Percentiles rank a stretch among this genome's conserved stretches.
Evolutionary conservation across 495 filamentous ascomycete genomes (phyloP).

Genomic region (Aspergillus conjunctus): DNA sequence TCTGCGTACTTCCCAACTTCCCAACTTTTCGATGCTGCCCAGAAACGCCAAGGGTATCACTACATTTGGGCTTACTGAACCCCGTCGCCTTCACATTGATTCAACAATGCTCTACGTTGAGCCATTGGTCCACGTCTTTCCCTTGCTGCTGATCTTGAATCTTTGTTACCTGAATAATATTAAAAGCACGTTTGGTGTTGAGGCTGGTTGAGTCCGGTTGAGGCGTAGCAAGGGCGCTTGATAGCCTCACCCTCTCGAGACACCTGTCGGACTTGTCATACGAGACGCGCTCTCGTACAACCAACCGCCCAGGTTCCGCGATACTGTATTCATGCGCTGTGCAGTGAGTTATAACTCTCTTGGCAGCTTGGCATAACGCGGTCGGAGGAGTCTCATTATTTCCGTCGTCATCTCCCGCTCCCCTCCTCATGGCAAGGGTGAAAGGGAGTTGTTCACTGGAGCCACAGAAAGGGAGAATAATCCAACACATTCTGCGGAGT

Average conservation of each 20-base stretch:
- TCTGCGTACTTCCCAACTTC: neutral
- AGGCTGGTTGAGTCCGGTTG: slow-evolving; percentile 2
- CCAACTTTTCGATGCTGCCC: neutral
- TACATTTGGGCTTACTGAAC: slow-evolving; percentile 7
- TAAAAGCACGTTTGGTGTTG: neutral
- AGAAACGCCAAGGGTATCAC: slow-evolving; percentile 16
- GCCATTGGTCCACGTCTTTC: slow-evolving; percentile 21
- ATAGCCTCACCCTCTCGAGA: neutral
- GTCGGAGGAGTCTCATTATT: slow-evolving; percentile 17
- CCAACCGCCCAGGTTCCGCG: neutral
- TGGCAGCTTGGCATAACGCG: slow-evolving; percentile 16
- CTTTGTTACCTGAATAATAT: slow-evolving; percentile 3
- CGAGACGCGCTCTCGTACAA: slow-evolving; percentile 4
- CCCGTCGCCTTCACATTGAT: slow-evolving; percentile 6
- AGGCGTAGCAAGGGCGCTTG: slow-evolving; percentile 6
- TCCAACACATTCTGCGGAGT: slow-evolving; percentile 19
- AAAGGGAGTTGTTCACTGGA: neutral
- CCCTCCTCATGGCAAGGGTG: neutral
- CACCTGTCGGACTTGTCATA: slow-evolving; percentile 2
- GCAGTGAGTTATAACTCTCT: slow-evolving; percentile 1
- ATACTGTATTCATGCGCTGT: neutral
- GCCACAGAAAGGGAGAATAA: neutral
- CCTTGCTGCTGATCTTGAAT: slow-evolving; percentile 16
- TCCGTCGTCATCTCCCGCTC: neutral
- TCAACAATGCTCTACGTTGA: slow-evolving; percentile 1